These are phyloP conservation scores for Capronia coronata DNA, from an alignment of 2,329 filamentous ascomycete genomes.

Conservation along the genomic window DNA sequence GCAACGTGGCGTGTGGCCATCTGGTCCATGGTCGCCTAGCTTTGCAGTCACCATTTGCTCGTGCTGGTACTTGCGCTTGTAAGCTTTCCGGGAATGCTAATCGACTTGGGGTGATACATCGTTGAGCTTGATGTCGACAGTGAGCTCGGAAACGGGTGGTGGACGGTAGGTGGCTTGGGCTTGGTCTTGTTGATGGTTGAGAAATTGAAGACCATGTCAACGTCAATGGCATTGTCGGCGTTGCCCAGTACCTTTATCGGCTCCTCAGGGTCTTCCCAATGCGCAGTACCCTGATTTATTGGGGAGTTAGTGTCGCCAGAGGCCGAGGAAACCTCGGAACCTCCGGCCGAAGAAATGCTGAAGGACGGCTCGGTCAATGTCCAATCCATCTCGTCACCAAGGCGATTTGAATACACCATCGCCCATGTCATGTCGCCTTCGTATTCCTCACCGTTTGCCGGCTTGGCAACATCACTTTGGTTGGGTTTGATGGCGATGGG, in stretches of 20 bases:
- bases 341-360: conserved; percentile 7
- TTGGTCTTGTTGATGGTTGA: background rate
- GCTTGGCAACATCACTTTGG: conserved; percentile 21
- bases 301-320: background rate
- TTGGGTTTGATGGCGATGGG: conserved; percentile 23
- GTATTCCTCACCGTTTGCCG: conserved; percentile 16
- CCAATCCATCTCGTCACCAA: conserved; percentile 14
- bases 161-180: background rate
- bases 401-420: conserved; percentile 18
- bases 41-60: too few relatives aligned
- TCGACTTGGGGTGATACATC: background rate
- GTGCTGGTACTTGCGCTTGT: background rate
- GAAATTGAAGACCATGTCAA: background rate
- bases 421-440: conserved; percentile 25
- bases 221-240: background rate
- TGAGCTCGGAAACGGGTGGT: background rate
- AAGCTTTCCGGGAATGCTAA: background rate
- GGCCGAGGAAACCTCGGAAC: conserved; percentile 6
- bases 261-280: background rate
- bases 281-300: background rate
- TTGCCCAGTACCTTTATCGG: background rate
- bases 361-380: conserved; percentile 17
- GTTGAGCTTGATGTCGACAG: background rate
- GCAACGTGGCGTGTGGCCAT: too few relatives aligned
- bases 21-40: too few relatives aligned